A percentile compares a stretch with the other conserved stretches of the same genome.
Conservation (phyloP, 805 yeast species). For the Teunomyces kruisii region DNA sequence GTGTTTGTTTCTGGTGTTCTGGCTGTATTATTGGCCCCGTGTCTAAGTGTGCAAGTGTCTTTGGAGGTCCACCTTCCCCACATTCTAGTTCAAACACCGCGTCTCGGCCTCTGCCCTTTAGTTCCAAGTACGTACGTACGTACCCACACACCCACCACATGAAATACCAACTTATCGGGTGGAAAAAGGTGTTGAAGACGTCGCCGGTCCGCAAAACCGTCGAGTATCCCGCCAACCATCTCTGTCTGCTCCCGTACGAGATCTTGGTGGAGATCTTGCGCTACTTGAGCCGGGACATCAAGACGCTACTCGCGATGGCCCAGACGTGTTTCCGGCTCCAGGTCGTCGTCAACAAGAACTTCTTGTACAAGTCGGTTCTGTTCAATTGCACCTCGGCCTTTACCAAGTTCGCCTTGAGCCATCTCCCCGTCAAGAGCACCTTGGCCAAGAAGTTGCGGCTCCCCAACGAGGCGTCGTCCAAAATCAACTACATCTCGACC, state of each 20-base stretch:
- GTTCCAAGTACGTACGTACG: too few relatives aligned
- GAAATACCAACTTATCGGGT: slow-evolving; percentile 40
- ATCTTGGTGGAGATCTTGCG: slow-evolving; percentile 35
- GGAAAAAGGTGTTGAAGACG: slow-evolving; percentile 22
- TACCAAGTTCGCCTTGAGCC: slow-evolving; percentile 33
- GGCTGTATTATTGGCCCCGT: too few relatives aligned
- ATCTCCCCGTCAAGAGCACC: slow-evolving; percentile 24
- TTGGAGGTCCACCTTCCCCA: too few relatives aligned
- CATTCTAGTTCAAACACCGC: too few relatives aligned
- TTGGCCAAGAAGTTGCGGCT: slow-evolving; percentile 19
- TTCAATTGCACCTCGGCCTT: slow-evolving; percentile 29
- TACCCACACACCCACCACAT: background rate
- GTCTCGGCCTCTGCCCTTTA: too few relatives aligned
- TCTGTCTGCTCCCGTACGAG: slow-evolving; percentile 46
- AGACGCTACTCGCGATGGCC: slow-evolving; percentile 22
- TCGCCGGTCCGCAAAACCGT: slow-evolving; percentile 6
- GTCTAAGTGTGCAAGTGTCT: too few relatives aligned
- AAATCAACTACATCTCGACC: slow-evolving; percentile 29
- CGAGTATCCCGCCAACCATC: slow-evolving; percentile 29
- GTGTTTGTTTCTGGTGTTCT: too few relatives aligned
- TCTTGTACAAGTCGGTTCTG: slow-evolving; percentile 33
- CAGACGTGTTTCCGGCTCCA: slow-evolving; percentile 38
- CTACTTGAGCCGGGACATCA: slow-evolving; percentile 20
- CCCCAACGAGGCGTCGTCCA: slow-evolving; percentile 26
- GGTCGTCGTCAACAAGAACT: slow-evolving; percentile 33